These are phyloP conservation scores for Penicillium sp. DNA, from an alignment of 2,329 filamentous ascomycete species.

Conservation along the genomic window DNA sequence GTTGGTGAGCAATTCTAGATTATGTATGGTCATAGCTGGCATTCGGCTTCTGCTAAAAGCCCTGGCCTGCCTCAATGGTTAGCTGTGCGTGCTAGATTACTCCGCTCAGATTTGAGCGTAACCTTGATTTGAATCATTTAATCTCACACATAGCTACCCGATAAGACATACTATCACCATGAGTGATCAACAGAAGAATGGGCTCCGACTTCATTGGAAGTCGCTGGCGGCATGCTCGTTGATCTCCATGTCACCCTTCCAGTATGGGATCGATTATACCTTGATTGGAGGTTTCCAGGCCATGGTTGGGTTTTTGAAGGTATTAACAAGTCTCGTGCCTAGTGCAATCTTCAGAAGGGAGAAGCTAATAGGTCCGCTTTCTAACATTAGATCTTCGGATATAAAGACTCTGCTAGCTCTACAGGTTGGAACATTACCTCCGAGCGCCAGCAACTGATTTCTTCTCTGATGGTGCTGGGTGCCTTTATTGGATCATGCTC, in stretches of 20 bases:
- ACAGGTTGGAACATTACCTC: conserved; percentile 37
- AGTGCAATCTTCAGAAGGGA: no score
- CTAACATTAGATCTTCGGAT: conserved; percentile 20
- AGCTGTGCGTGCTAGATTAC: neutral
- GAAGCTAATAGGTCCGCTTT: neutral
- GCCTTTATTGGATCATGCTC: conserved; percentile 45
- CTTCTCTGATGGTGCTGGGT: conserved; percentile 49
- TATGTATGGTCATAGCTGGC: neutral
- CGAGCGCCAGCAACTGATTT: conserved; percentile 47
- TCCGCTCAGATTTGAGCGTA: neutral
- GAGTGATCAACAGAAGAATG: conserved; percentile 11
- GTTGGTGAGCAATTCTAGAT: neutral
- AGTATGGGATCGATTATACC: conserved; percentile 33
- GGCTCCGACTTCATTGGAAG: conserved; percentile 21
- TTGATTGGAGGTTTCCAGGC: conserved; percentile 34
- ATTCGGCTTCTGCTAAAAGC: neutral
- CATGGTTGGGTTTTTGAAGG: conserved; percentile 32
- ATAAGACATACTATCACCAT: neutral
- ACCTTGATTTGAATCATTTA: neutral
- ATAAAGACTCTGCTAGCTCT: conserved; percentile 18
- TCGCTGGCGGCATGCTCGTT: conserved; percentile 24
- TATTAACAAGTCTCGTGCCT: neutral
- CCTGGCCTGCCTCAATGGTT: neutral
- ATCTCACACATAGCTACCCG: neutral
- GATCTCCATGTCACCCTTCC: conserved; percentile 34